phyloP scores from a whole-genome alignment of 495 filamentous ascomycete genomes.

The Stereocaulon alpinum region DNA sequence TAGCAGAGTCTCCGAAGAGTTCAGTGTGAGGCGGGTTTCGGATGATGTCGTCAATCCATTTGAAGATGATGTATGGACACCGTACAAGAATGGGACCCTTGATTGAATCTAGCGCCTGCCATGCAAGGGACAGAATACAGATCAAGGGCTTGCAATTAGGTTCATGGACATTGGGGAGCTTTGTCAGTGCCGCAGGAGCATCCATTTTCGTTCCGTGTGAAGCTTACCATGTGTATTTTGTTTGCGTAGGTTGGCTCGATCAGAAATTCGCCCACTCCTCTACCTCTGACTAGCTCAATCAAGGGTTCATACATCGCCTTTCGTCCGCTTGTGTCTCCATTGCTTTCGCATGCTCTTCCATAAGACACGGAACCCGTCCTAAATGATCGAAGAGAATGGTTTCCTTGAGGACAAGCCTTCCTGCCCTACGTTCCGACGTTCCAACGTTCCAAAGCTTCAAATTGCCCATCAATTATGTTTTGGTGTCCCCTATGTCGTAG shows the following conservation, averaged over 20 bases:
- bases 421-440: not conserved
- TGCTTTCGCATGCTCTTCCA: not conserved
- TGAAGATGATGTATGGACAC: not conserved
- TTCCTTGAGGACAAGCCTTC: not conserved
- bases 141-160: not conserved
- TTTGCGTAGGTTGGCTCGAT: not conserved
- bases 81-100: not conserved
- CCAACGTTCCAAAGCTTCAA: not conserved
- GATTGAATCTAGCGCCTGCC: not conserved
- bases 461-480: not conserved
- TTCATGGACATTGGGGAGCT: not conserved
- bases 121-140: not conserved
- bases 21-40: no score
- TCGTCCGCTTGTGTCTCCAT: not conserved
- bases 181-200: not conserved
- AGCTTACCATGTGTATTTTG: not conserved
- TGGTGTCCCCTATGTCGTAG: not conserved
- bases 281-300: not conserved
- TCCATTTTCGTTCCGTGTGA: not conserved
- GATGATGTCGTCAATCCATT: not conserved
- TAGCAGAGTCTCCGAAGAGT: not conserved
- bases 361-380: not conserved
- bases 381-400: not conserved
- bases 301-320: not conserved
- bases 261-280: not conserved